Percentiles rank a stretch among this genome's conserved stretches.
Conservation (phyloP, 805 yeast genomes). For the Starmerella bombi region DNA sequence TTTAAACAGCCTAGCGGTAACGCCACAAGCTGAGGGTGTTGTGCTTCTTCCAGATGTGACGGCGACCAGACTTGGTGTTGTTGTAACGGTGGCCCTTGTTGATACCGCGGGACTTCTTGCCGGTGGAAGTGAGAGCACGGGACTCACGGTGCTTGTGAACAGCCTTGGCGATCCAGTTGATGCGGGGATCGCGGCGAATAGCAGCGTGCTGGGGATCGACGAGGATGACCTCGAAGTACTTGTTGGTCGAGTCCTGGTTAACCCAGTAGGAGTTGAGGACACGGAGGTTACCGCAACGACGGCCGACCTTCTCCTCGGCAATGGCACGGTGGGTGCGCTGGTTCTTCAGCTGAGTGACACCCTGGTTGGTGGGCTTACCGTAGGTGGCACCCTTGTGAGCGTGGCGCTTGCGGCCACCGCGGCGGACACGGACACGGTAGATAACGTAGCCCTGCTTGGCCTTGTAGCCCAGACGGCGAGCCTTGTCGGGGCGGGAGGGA, state of each 20-base stretch:
- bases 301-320: constrained; percentile 99
- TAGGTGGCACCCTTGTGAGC: constrained; percentile 99
- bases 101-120: constrained; percentile 99
- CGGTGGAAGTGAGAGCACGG: constrained; percentile 96
- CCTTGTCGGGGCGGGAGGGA: constrained; percentile 99
- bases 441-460: constrained; percentile 99
- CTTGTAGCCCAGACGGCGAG: constrained; percentile 99
- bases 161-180: constrained; percentile 99
- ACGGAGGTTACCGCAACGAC: constrained; percentile 97
- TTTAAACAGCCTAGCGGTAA: constrained; percentile 63
- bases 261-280: constrained; percentile 99
- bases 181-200: constrained; percentile 94
- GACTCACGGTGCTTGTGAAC: constrained; percentile 99
- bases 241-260: constrained; percentile 98
- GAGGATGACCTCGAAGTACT: constrained; percentile 95
- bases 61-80: constrained; percentile 98
- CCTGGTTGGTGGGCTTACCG: constrained; percentile 99
- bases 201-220: constrained; percentile 98
- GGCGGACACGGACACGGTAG: constrained; percentile 98
- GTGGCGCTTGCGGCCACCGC: constrained; percentile 99
- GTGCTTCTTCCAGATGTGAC: constrained; percentile 99
- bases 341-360: constrained; percentile 98
- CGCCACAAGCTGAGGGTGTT: constrained; percentile 98
- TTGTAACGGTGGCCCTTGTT: constrained; percentile 99
- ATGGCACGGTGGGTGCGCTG: constrained; percentile 96